These are phyloP conservation scores for Lepidopterella palustris DNA, from an alignment of 495 filamentous ascomycete species.

Conservation along the genomic window DNA sequence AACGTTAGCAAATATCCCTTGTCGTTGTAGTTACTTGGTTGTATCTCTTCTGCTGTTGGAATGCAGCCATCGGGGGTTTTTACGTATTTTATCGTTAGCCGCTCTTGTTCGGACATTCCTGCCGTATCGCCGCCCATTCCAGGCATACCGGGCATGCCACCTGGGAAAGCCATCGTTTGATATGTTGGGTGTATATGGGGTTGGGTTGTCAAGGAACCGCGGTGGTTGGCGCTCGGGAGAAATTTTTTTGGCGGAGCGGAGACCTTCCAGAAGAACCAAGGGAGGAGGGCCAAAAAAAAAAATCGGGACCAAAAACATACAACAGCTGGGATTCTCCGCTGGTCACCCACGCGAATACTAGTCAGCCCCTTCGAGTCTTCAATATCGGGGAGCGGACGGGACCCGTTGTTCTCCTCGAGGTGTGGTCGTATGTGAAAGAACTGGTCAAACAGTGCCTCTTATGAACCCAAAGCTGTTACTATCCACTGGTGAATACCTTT, in stretches of 20 bases:
- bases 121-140: constrained; percentile 16
- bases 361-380: too few species aligned
- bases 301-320: too few species aligned
- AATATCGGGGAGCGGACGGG: too few species aligned
- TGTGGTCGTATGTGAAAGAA: too few species aligned
- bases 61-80: neutral
- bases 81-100: constrained; percentile 28
- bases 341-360: too few species aligned
- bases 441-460: too few species aligned
- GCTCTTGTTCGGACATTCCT: constrained; percentile 25
- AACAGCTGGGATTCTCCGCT: too few species aligned
- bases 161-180: constrained; percentile 20
- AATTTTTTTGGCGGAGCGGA: neutral
- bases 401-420: too few species aligned
- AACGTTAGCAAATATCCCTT: neutral
- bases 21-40: too few species aligned
- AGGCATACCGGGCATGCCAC: neutral
- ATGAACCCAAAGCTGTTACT: too few species aligned
- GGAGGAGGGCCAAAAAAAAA: too few species aligned
- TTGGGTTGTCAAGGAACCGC: neutral
- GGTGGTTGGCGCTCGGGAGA: neutral
- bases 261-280: neutral
- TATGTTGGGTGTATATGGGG: neutral
- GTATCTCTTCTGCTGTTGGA: neutral
- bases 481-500: too few species aligned